Evolutionary conservation across 768 basidiomycete species (phyloP), one percentile per base, ranked within the genome.

Genomic region (Pleurotus ostreatus): DNA sequence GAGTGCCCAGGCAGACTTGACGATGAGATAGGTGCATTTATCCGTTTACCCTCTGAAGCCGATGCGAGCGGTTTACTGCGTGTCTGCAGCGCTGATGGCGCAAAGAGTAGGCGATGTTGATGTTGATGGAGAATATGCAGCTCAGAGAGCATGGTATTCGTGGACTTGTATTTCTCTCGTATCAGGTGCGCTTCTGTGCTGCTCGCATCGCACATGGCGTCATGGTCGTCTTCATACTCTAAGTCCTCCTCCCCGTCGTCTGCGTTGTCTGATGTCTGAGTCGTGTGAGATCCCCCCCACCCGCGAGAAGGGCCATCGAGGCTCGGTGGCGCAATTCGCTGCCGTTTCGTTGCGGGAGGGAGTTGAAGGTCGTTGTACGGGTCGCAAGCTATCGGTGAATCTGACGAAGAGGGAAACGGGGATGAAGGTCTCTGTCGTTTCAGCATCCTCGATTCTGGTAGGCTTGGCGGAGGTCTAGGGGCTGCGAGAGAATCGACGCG

Each of bases 111-210:
- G 49, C 88, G 78, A 63, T 88, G 85, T 54, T 86, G 82, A 60
- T 87, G 78, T 20, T 85, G 75, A n/a, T n/a, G n/a, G n/a, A n/a
- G n/a, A 39, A 82, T 75, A 62, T 92, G 89, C 51, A 91, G 66
- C 62, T 90, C 83, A 56, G 86, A 83, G 38, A 92, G 79, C 60
- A 88, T 70, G 46, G 61, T 78, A 68, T 92, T 92, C 55, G 80
- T 73, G 30, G 74, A 71, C 64, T 79, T 78, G 71, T 92, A 92
- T 59, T 79, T 70, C 62, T 70, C 63, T 51, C 62, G 49, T 47
- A 66, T 34, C 30, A 34, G 11, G 30, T 9, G 30, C 8, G 9
- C 30, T 34, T 34, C 30, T 8, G 8, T 34, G 30, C 9, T 34
- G 30, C 30, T 34, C 11, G 30, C 30, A 11, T 11, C 8, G 3